Evolutionary conservation across 345 rosid genomes (phyloP).

Genomic region (Syzygium aqueum): DNA sequence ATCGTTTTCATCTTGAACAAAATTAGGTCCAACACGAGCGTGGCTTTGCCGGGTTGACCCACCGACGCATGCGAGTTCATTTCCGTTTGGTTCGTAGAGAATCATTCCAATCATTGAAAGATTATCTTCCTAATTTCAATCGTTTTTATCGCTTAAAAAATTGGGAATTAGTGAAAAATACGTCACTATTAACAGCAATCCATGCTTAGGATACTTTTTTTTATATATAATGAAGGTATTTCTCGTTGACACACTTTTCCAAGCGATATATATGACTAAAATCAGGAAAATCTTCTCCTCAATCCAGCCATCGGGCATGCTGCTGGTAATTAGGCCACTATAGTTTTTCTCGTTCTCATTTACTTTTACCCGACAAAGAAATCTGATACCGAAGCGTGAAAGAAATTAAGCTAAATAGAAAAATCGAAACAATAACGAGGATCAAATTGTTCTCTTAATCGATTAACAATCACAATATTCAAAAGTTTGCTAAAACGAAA

Average conservation of each 20-base stretch:
- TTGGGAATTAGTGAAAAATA: background rate
- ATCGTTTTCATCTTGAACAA: background rate
- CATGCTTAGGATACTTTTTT: background rate
- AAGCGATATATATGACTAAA: fast-evolving
- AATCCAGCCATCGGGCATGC: background rate
- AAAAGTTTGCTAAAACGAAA: no score
- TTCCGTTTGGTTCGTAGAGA: background rate
- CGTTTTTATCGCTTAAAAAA: background rate
- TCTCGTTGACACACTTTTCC: background rate
- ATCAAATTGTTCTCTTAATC: no score
- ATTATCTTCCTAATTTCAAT: background rate
- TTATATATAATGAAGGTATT: background rate
- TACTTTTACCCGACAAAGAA: background rate
- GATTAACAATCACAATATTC: no score
- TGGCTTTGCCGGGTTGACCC: background rate
- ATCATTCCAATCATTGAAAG: background rate
- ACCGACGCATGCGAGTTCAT: background rate
- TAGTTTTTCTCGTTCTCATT: background rate
- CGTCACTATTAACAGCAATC: background rate
- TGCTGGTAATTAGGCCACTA: background rate
- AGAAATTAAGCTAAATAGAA: no score
- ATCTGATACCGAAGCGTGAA: no score
- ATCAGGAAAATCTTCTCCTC: background rate
- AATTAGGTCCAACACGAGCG: background rate
- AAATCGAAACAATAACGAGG: no score